Evolutionary conservation across 2,329 filamentous ascomycete species (phyloP).

Genomic region (Escovopsis sp.): DNA sequence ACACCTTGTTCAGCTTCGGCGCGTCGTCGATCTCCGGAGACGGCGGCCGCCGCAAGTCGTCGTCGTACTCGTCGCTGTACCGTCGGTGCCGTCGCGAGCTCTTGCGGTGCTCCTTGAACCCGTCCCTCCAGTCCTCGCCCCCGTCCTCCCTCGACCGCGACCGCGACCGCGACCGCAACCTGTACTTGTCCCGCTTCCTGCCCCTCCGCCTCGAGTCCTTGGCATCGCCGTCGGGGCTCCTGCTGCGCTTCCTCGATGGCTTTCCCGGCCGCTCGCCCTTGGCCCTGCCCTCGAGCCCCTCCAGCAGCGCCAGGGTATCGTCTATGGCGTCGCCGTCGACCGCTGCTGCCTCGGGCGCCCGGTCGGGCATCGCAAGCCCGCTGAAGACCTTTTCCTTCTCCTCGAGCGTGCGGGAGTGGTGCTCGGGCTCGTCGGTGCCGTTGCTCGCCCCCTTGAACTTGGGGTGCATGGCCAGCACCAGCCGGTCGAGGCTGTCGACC

Average conservation of each 20-base stretch:
- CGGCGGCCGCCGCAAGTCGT: slow-evolving; percentile 51
- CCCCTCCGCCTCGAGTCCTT: slow-evolving; percentile 26
- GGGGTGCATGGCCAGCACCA: slow-evolving; percentile 82
- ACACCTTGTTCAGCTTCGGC: slow-evolving; percentile 74
- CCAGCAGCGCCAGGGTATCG: slow-evolving; percentile 84
- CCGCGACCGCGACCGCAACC: slow-evolving; percentile 21
- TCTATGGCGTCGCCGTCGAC: slow-evolving; percentile 57
- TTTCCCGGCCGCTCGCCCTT: slow-evolving; percentile 26
- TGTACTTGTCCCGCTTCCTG: slow-evolving; percentile 18
- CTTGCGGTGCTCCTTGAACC: slow-evolving; percentile 17
- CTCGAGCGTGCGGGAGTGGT: slow-evolving; percentile 33
- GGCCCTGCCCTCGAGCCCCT: slow-evolving; percentile 61
- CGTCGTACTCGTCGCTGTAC: slow-evolving; percentile 26
- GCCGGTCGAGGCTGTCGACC: slow-evolving; percentile 78
- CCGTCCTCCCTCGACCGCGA: slow-evolving; percentile 23
- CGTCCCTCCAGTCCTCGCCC: slow-evolving; percentile 32
- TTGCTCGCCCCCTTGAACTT: slow-evolving; percentile 55
- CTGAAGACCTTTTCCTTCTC: slow-evolving; percentile 82
- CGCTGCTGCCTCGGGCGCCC: slow-evolving; percentile 26
- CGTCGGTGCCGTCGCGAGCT: slow-evolving; percentile 23
- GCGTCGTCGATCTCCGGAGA: slow-evolving; percentile 65
- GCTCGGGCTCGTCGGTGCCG: slow-evolving; percentile 17
- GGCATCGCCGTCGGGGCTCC: slow-evolving; percentile 38
- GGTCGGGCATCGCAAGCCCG: slow-evolving; percentile 76
- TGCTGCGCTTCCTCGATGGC: slow-evolving; percentile 40